A percentile compares a stretch with the other conserved stretches of the same genome.
These are phyloP conservation scores for Alternaria alternata DNA, from an alignment of 2,329 filamentous ascomycete genomes.

Conservation along the genomic window DNA sequence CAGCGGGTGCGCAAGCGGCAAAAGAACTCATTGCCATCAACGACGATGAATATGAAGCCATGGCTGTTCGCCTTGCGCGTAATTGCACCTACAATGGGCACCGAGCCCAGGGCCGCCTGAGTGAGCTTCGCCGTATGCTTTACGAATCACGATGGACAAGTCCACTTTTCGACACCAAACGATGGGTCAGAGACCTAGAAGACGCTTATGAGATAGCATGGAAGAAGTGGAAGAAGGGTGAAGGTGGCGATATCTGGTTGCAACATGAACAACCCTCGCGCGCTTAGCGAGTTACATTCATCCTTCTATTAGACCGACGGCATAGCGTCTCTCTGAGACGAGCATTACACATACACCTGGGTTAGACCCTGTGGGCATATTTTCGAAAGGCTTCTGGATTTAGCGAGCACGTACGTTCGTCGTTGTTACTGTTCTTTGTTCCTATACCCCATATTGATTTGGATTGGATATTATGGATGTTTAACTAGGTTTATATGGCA, in stretches of 20 bases:
- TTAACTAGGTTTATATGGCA: not conserved
- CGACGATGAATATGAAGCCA: constrained; percentile 85
- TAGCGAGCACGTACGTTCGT: constrained; percentile 7
- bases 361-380: constrained; percentile 11
- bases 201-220: constrained; percentile 88
- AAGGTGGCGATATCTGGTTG: constrained; percentile 93
- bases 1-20: constrained; percentile 72
- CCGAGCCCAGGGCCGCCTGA: constrained; percentile 68
- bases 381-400: constrained; percentile 5
- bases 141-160: constrained; percentile 87
- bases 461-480: constrained; percentile 9
- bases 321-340: not conserved
- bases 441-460: constrained; percentile 17
- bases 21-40: constrained; percentile 77
- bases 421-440: constrained; percentile 9
- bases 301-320: constrained; percentile 3
- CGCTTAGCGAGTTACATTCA: constrained; percentile 5
- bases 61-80: constrained; percentile 47
- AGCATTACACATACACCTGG: constrained; percentile 1
- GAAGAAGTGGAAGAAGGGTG: constrained; percentile 83
- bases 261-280: constrained; percentile 12
- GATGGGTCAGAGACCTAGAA: constrained; percentile 93
- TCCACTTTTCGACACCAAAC: constrained; percentile 85
- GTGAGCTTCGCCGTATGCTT: constrained; percentile 79
- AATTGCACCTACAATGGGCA: constrained; percentile 46